phyloP scores from a whole-genome alignment of 2,329 filamentous ascomycete species.

The Zarea fungicola region DNA sequence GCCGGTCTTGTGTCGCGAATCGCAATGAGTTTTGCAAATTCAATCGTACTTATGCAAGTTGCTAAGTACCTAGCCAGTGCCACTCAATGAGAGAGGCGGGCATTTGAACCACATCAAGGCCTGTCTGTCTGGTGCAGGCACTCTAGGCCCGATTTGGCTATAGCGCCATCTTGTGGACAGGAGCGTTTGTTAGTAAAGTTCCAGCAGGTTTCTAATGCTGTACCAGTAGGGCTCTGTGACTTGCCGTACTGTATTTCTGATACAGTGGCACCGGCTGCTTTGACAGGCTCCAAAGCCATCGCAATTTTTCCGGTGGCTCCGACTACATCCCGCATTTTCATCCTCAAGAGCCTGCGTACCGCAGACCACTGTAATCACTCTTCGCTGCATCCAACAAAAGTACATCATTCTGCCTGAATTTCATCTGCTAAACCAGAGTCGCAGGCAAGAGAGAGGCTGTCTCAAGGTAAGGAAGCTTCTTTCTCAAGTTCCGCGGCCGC shows the following conservation, averaged over 20 bases:
- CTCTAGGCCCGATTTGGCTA: conserved; percentile 9
- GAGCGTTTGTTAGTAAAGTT: too few relatives aligned
- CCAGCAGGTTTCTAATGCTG: too few relatives aligned
- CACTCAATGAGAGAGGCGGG: background rate
- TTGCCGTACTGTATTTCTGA: too few relatives aligned
- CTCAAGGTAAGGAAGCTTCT: conserved; percentile 29
- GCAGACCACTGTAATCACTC: background rate
- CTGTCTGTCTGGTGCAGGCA: background rate
- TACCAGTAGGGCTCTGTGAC: too few relatives aligned
- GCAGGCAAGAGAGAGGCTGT: conserved; percentile 8
- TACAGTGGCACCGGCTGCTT: background rate
- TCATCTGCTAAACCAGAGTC: background rate
- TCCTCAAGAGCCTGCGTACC: background rate
- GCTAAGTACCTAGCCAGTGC: background rate
- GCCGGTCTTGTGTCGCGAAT: background rate
- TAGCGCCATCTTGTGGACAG: background rate
- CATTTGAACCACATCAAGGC: background rate
- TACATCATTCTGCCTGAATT: background rate
- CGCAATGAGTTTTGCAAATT: background rate
- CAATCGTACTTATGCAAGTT: background rate
- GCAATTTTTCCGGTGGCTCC: conserved; percentile 10
- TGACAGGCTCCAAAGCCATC: background rate
- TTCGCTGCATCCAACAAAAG: conserved; percentile 17
- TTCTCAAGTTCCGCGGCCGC: conserved; percentile 5
- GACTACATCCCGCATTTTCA: conserved; percentile 3